Conservation (phyloP, 345 rosid genomes). For the Lumnitzera racemosa region DNA sequence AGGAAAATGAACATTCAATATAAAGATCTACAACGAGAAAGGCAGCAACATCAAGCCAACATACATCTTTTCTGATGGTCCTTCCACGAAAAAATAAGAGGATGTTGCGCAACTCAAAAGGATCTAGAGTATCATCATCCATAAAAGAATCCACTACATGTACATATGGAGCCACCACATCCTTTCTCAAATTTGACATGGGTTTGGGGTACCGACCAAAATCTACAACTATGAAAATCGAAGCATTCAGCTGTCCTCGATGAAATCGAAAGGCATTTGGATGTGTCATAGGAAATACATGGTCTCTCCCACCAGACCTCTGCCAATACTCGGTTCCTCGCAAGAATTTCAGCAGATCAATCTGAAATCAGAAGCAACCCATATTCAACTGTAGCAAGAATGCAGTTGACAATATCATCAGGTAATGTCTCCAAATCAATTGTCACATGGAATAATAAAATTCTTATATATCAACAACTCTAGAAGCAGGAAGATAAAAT, state of each 20-base stretch:
- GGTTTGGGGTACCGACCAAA: conserved; percentile 73
- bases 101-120: conserved; percentile 60
- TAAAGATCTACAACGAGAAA: too few relatives aligned
- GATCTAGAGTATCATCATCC: conserved; percentile 44
- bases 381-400: conserved; percentile 8
- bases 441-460: too few relatives aligned
- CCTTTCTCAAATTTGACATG: conserved; percentile 73
- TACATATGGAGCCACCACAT: conserved; percentile 89
- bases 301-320: conserved; percentile 91
- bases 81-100: conserved; percentile 93
- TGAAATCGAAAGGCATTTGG: conserved; percentile 99
- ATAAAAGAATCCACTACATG: conserved; percentile 74
- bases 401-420: conserved; percentile 7
- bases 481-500: too few relatives aligned
- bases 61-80: conserved; percentile 83
- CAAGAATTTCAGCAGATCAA: conserved; percentile 62
- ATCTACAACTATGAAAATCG: conserved; percentile 82
- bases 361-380: conserved; percentile 40
- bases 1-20: too few relatives aligned
- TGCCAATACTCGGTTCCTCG: conserved; percentile 75
- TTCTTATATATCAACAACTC: too few relatives aligned
- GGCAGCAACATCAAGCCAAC: conserved; percentile 5
- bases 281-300: conserved; percentile 96
- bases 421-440: background rate
- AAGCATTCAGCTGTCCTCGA: conserved; percentile 73